phyloP scores from a whole-genome alignment of 371 early-diverging fungal genomes.

The Furculomyces boomerangus region DNA sequence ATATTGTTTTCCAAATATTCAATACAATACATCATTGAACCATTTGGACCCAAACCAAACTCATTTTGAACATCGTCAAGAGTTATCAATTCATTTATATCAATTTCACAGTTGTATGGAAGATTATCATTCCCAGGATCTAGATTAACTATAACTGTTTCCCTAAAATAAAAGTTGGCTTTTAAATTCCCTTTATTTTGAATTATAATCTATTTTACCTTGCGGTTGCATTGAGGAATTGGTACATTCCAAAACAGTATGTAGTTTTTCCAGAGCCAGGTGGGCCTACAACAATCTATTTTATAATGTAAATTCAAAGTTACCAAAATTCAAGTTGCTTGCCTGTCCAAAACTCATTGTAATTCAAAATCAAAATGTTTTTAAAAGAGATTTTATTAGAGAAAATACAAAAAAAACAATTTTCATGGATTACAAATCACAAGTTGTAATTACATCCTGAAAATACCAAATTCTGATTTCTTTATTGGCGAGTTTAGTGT shows the following conservation, averaged over 20 bases:
- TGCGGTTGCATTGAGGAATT: slow-evolving; percentile 63
- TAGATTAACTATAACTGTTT: slow-evolving; percentile 82
- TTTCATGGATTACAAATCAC: no score
- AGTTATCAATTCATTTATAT: slow-evolving; percentile 86
- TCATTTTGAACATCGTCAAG: slow-evolving; percentile 92
- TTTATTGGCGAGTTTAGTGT: slow-evolving; percentile 58
- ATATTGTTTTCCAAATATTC: slow-evolving; percentile 86
- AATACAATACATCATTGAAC: slow-evolving; percentile 94
- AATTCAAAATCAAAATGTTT: no score
- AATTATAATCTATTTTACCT: slow-evolving; percentile 5
- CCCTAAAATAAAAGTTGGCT: slow-evolving; percentile 18
- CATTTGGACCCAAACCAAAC: slow-evolving; percentile 95
- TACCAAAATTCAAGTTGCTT: background rate
- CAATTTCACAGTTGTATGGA: slow-evolving; percentile 71
- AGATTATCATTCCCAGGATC: slow-evolving; percentile 93
- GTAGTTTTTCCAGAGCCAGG: slow-evolving; percentile 98
- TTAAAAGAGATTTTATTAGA: no score
- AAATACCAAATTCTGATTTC: slow-evolving; percentile 80
- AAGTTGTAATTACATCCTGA: slow-evolving; percentile 81
- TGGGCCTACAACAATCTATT: slow-evolving; percentile 86
- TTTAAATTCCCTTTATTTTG: slow-evolving; percentile 8
- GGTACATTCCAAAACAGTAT: slow-evolving; percentile 83
- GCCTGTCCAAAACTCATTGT: no score
- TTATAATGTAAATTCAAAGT: background rate
- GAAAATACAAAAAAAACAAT: no score